A percentile compares a stretch with the other conserved stretches of the same genome.
Conservation (phyloP, 257 asterid species). For the Mitragyna speciosa region DNA sequence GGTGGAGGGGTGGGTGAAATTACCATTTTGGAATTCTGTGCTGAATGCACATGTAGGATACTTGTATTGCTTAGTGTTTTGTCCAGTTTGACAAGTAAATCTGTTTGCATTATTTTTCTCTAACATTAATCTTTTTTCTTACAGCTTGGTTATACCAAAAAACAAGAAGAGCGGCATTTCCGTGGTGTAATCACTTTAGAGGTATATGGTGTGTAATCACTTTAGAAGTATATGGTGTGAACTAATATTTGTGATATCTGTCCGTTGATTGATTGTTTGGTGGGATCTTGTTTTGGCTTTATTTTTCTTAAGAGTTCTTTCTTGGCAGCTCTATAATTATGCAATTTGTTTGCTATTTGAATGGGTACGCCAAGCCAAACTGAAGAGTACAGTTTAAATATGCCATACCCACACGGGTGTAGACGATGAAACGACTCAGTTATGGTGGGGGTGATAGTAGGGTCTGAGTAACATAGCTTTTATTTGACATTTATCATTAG, state of each 20-base stretch:
- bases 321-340: neutral
- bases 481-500: neutral
- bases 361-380: neutral
- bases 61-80: neutral
- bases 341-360: neutral
- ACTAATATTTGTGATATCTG: neutral
- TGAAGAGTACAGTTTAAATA: too few species aligned
- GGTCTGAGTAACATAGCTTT: too few species aligned
- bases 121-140: constrained; percentile 13
- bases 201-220: too few species aligned
- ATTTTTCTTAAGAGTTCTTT: neutral
- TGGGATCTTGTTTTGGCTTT: neutral
- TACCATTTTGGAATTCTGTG: neutral
- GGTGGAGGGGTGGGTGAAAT: neutral
- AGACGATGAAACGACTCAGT: too few species aligned
- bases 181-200: constrained; percentile 94
- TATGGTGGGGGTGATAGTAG: too few species aligned
- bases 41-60: neutral
- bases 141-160: constrained; percentile 98
- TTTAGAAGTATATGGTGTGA: too few species aligned
- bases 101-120: neutral
- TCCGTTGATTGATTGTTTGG: neutral
- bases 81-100: neutral
- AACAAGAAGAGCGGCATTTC: constrained; percentile 90
- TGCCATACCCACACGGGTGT: too few species aligned